phyloP scores from a whole-genome alignment of 192 early-diverging fungal genomes.

The Coemansia aciculifera region DNA sequence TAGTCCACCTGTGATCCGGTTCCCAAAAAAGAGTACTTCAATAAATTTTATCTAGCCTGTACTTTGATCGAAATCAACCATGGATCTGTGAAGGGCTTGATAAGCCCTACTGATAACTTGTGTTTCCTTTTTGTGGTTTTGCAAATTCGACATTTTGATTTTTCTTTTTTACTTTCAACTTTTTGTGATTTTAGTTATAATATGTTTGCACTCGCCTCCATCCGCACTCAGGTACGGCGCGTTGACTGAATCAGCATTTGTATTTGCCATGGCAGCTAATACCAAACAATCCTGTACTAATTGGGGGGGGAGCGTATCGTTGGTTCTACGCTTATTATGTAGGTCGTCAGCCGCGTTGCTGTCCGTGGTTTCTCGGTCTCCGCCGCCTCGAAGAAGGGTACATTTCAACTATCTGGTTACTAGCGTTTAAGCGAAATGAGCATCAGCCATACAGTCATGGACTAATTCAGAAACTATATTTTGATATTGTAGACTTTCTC shows the following conservation, averaged over 20 bases:
- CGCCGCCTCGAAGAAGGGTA: constrained; percentile 35
- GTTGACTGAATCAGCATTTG: neutral
- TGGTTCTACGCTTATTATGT: constrained; percentile 8
- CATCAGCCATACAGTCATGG: neutral
- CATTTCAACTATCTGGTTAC: neutral
- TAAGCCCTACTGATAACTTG: neutral
- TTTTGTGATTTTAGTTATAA: constrained; percentile 2
- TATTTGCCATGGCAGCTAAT: neutral
- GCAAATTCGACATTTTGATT: constrained; percentile 4
- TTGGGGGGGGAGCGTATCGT: neutral
- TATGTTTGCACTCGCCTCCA: constrained; percentile 41
- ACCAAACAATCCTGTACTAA: neutral
- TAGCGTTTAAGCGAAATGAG: neutral
- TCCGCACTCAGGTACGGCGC: constrained; percentile 43
- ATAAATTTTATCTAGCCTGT: neutral
- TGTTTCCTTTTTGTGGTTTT: neutral
- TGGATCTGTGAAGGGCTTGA: neutral
- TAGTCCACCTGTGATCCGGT: constrained; percentile 32
- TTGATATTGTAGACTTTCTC: constrained; percentile 31
- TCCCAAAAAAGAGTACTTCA: neutral
- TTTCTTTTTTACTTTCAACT: neutral
- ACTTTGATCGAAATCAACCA: neutral
- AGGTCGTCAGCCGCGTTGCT: constrained; percentile 35
- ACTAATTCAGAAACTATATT: neutral
- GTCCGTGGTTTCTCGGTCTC: constrained; percentile 35